phyloP scores from a whole-genome alignment of 768 basidiomycete species.

The Lentinus brumalis region DNA sequence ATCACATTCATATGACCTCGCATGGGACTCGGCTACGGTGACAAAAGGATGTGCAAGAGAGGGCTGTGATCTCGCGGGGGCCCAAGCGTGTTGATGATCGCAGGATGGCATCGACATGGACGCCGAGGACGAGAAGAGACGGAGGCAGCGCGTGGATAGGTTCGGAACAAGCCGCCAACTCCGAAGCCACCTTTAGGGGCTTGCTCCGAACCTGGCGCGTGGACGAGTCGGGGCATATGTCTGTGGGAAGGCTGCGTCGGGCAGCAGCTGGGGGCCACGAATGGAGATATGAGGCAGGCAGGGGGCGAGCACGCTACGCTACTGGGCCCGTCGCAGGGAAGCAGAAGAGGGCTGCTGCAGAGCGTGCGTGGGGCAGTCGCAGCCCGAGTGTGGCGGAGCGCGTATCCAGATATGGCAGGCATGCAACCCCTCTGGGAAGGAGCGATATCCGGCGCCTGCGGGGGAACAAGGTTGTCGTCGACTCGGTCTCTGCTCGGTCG shows the following conservation, averaged over 20 bases:
- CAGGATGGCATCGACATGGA: neutral
- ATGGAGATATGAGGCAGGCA: neutral
- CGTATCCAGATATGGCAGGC: slow-evolving; percentile 5
- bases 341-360: neutral
- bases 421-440: neutral
- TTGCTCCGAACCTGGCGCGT: too few species aligned
- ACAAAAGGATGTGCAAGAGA: neutral
- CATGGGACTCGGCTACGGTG: neutral
- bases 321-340: neutral
- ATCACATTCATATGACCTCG: neutral
- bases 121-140: neutral
- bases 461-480: neutral
- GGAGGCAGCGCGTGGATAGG: neutral
- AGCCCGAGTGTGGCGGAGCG: neutral
- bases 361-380: too few species aligned
- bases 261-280: neutral
- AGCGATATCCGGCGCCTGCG: neutral
- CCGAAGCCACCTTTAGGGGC: too few species aligned
- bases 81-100: neutral
- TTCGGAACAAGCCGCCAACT: too few species aligned
- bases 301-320: neutral
- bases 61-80: neutral
- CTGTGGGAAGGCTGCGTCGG: neutral
- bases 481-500: neutral
- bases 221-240: neutral